Evolutionary conservation across 345 rosid genomes (phyloP).

Genomic region (sweet orange (Citrus sinensis)): DVS_A1.0 CM039165.1:19961001-19961500

Average conservation of each 20-base stretch:
- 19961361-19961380: slow-evolving; percentile 87
- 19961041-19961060: background rate
- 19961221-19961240: slow-evolving; percentile 34
- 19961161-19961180: background rate
- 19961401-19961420: slow-evolving; percentile 91
- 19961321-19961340: slow-evolving; percentile 88
- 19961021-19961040: background rate
- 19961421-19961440: slow-evolving; percentile 15
- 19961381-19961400: slow-evolving; percentile 71
- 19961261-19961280: slow-evolving; percentile 35
- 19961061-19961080: background rate
- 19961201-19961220: background rate
- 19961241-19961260: slow-evolving; percentile 43
- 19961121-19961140: background rate
- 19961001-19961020: background rate
- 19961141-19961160: background rate
- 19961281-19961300: slow-evolving; percentile 89
- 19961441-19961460: background rate
- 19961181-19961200: background rate
- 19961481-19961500: background rate
- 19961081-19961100: background rate
- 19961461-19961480: background rate
- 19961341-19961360: slow-evolving; percentile 96
- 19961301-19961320: slow-evolving; percentile 94
- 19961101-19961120: background rate